Conservation (phyloP, 257 asterid genomes). For the Rubia yunnanensis region DNA sequence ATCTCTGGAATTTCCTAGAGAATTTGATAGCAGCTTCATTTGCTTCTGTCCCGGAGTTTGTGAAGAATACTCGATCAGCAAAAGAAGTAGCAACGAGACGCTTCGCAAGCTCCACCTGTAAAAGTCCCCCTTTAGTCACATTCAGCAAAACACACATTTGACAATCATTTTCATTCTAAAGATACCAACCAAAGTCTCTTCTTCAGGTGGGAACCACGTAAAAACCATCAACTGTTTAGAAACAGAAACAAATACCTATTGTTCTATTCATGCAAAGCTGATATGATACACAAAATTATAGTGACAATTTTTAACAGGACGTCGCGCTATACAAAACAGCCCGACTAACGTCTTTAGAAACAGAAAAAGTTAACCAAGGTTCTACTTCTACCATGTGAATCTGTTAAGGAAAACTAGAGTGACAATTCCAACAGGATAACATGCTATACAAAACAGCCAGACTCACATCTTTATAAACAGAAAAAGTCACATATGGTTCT, state of each 20-base stretch:
- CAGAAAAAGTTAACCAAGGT: too few relatives aligned
- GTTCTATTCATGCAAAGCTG: background rate
- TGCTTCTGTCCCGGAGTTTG: conserved; percentile 97
- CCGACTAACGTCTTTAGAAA: background rate
- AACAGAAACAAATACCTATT: background rate
- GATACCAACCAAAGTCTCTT: background rate
- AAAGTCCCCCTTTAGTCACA: background rate
- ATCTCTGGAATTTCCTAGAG: conserved; percentile 69
- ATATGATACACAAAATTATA: background rate
- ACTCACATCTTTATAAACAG: background rate
- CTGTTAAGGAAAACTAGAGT: background rate
- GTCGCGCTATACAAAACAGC: background rate
- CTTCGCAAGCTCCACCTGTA: conserved; percentile 88
- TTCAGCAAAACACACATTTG: background rate
- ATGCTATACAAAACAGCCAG: background rate
- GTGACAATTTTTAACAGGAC: background rate
- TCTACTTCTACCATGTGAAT: background rate
- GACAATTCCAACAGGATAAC: background rate
- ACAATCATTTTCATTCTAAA: background rate
- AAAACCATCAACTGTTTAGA: background rate
- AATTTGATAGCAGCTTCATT: conserved; percentile 94
- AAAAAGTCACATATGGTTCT: background rate
- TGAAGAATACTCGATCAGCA: conserved; percentile 95
- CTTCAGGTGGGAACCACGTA: background rate
- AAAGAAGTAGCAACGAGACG: conserved; percentile 57